phyloP scores from a whole-genome alignment of 768 basidiomycete species.

The Chalciporus pseudorubinellus region DNA sequence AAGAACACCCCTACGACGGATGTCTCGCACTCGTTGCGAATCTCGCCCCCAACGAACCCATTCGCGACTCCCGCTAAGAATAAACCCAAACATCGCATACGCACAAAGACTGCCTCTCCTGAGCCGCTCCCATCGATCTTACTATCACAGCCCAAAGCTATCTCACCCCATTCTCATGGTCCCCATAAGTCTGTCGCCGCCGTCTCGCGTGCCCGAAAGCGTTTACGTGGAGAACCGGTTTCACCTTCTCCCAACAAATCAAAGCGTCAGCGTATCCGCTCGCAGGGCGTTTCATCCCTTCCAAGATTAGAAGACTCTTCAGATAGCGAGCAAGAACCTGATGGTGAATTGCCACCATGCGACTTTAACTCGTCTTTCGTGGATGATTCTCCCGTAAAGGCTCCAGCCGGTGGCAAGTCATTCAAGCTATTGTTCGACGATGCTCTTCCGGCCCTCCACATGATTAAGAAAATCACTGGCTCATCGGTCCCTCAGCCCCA shows the following conservation, averaged over 20 bases:
- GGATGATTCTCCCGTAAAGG: conserved; percentile 71
- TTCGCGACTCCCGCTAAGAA: conserved; percentile 44
- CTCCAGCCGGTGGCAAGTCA: conserved; percentile 49
- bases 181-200: conserved; percentile 38
- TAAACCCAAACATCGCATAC: conserved; percentile 26
- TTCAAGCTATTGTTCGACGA: conserved; percentile 72
- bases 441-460: conserved; percentile 29
- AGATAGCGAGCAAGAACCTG: conserved; percentile 37
- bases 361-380: conserved; percentile 50
- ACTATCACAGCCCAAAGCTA: conserved; percentile 14
- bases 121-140: conserved; percentile 42
- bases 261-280: conserved; percentile 60
- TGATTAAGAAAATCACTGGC: conserved; percentile 15
- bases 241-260: conserved; percentile 80
- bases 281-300: conserved; percentile 41
- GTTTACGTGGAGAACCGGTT: conserved; percentile 77
- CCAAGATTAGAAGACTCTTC: conserved; percentile 31
- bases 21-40: conserved; percentile 17
- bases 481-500: background rate
- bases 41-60: conserved; percentile 35
- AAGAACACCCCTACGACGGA: conserved; percentile 25
- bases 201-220: conserved; percentile 71
- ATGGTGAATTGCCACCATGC: conserved; percentile 30
- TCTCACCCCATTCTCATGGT: conserved; percentile 17
- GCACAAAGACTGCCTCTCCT: conserved; percentile 33